phyloP scores from a whole-genome alignment of 371 early-diverging fungal species.

The Rhizopus arrhizus region DNA sequence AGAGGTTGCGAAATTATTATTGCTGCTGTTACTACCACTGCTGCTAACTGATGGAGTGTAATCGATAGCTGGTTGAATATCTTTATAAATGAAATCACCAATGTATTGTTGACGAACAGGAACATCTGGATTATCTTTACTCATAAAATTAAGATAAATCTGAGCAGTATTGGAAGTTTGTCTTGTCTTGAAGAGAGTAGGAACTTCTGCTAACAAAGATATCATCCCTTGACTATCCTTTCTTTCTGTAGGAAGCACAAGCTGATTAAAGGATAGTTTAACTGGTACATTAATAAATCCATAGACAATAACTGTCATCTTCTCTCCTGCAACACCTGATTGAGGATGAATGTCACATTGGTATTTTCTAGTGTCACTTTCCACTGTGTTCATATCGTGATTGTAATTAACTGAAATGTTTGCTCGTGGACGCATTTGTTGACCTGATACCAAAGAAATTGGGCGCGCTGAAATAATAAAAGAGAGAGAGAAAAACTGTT shows the following conservation, averaged over 20 bases:
- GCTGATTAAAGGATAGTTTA: neutral
- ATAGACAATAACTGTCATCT: neutral
- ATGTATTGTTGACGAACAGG: neutral
- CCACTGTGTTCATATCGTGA: neutral
- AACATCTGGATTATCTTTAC: neutral
- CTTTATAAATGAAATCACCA: neutral
- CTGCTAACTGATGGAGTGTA: neutral
- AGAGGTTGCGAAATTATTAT: neutral
- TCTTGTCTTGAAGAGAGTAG: neutral
- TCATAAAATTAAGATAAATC: neutral
- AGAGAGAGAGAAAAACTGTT: neutral
- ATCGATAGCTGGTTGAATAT: neutral
- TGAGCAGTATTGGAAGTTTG: neutral
- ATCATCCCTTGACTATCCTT: neutral
- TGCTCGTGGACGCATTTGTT: slow-evolving; percentile 1
- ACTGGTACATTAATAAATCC: neutral
- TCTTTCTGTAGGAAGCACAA: neutral
- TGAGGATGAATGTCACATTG: neutral
- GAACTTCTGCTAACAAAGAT: neutral
- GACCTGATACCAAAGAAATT: slow-evolving; percentile 1
- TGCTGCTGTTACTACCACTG: too few relatives aligned
- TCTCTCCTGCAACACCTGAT: slow-evolving; percentile 1
- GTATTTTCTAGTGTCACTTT: neutral
- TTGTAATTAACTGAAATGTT: neutral
- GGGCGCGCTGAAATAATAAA: neutral